Conservation (phyloP, 2,329 filamentous ascomycete genomes). For the Escovopsis weberi region DNA sequence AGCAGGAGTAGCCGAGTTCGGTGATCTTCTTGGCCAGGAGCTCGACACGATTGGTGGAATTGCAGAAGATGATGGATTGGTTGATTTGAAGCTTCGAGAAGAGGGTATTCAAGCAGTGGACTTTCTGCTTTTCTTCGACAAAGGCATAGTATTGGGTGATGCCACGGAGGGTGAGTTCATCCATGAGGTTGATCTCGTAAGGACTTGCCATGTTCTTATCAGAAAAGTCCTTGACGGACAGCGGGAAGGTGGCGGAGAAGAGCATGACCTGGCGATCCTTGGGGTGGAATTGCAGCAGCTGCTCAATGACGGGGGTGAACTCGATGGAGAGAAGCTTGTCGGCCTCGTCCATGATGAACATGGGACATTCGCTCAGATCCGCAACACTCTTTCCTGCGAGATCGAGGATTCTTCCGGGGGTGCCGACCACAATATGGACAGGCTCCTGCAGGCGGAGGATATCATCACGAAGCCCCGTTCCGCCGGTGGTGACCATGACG, state of each 20-base stretch:
- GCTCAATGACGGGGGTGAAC: slow-evolving; percentile 95
- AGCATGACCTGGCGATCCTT: slow-evolving; percentile 99
- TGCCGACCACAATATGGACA: slow-evolving; percentile 95
- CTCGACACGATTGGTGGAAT: slow-evolving; percentile 96
- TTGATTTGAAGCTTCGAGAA: slow-evolving; percentile 99
- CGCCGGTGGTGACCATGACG: slow-evolving; percentile 98
- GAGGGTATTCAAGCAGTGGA: slow-evolving; percentile 95
- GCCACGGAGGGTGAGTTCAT: slow-evolving; percentile 91
- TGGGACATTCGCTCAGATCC: slow-evolving; percentile 88
- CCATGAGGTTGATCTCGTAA: slow-evolving; percentile 99
- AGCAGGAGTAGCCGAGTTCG: slow-evolving; percentile 96
- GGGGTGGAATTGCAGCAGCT: slow-evolving; percentile 86
- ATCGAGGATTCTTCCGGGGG: slow-evolving; percentile 90
- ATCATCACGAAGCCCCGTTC: slow-evolving; percentile 87
- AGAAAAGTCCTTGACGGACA: slow-evolving; percentile 95
- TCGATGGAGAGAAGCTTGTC: slow-evolving; percentile 95
- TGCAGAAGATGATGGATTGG: slow-evolving; percentile 99
- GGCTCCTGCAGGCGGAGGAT: slow-evolving; percentile 89
- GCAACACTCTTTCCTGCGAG: slow-evolving; percentile 92
- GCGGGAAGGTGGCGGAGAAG: slow-evolving; percentile 93
- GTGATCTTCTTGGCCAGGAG: slow-evolving; percentile 98
- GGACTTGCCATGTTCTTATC: slow-evolving; percentile 96
- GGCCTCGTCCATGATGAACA: slow-evolving; percentile 99
- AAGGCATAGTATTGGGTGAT: slow-evolving; percentile 99
- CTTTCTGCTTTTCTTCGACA: slow-evolving; percentile 98